These are phyloP conservation scores for Claviceps paspali DNA, from an alignment of 2,329 filamentous ascomycete genomes.

Conservation along the genomic window DNA sequence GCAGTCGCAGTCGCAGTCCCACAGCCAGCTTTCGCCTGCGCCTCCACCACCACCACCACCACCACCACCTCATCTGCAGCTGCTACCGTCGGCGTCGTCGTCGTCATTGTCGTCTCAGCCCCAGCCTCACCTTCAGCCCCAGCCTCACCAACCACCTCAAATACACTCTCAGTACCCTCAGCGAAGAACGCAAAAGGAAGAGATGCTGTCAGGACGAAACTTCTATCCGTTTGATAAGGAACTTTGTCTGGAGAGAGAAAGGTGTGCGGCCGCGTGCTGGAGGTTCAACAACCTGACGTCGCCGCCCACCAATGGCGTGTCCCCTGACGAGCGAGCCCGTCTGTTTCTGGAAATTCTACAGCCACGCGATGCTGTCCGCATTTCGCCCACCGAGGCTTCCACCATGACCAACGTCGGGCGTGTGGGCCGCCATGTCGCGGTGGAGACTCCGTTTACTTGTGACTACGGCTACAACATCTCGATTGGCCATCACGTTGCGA, in stretches of 20 bases:
- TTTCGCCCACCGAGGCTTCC: slow-evolving; percentile 39
- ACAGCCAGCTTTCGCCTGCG: not conserved
- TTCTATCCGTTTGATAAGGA: slow-evolving; percentile 69
- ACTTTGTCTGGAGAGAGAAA: slow-evolving; percentile 68
- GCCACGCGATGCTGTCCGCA: slow-evolving; percentile 39
- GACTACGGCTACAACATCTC: slow-evolving; percentile 93
- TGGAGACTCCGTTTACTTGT: slow-evolving; percentile 81
- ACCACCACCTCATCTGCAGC: slow-evolving; percentile 25
- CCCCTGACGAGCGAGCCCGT: slow-evolving; percentile 49
- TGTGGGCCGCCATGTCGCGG: slow-evolving; percentile 59
- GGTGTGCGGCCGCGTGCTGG: slow-evolving; percentile 68
- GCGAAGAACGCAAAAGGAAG: slow-evolving; percentile 60
- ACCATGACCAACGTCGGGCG: slow-evolving; percentile 40
- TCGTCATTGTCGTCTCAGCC: too few relatives aligned
- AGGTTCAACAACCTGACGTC: slow-evolving; percentile 67
- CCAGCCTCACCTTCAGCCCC: not conserved
- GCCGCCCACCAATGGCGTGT: slow-evolving; percentile 58
- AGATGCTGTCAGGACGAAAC: slow-evolving; percentile 70
- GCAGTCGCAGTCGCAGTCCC: slow-evolving; percentile 26
- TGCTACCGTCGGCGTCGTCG: slow-evolving; percentile 29
- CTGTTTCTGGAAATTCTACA: slow-evolving; percentile 59
- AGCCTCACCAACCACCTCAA: slow-evolving; percentile 36
- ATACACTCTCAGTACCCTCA: slow-evolving; percentile 26
- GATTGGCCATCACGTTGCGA: slow-evolving; percentile 70
- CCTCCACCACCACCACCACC: slow-evolving; percentile 11